Evolutionary conservation across 2,329 filamentous ascomycete genomes (phyloP).

Genomic region (Epichloe elymi): DNA sequence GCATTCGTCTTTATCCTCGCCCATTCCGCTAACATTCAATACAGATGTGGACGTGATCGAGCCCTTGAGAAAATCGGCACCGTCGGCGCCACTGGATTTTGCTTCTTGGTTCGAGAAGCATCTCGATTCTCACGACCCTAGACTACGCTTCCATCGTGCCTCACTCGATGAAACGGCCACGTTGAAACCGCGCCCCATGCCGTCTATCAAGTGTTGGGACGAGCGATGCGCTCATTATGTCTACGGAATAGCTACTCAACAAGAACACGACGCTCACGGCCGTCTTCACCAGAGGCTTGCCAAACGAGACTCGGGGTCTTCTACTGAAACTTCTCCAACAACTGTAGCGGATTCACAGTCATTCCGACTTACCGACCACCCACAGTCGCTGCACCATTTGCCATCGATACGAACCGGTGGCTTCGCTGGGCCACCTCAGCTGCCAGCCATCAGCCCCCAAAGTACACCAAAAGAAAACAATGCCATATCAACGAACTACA

Average conservation of each 20-base stretch:
- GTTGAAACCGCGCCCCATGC: constrained; percentile 6
- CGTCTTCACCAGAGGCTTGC: constrained; percentile 27
- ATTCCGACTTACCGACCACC: neutral
- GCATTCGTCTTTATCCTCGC: neutral
- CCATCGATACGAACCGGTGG: constrained; percentile 2
- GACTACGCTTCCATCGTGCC: constrained; percentile 20
- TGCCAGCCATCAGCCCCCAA: constrained; percentile 8
- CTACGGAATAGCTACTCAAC: constrained; percentile 38
- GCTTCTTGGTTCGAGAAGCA: constrained; percentile 40
- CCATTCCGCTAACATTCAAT: neutral
- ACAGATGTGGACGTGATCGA: constrained; percentile 20
- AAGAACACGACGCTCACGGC: constrained; percentile 39
- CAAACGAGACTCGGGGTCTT: constrained; percentile 34
- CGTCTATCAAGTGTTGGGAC: constrained; percentile 40
- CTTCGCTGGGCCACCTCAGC: constrained; percentile 1
- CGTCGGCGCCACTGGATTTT: constrained; percentile 32
- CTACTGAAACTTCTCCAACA: constrained; percentile 15
- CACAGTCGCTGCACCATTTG: neutral
- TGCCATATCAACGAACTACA: constrained; percentile 4
- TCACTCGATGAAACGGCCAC: constrained; percentile 1
- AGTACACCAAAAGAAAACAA: constrained; percentile 5
- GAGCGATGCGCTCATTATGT: constrained; percentile 44
- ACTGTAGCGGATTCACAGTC: constrained; percentile 1
- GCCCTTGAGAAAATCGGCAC: constrained; percentile 16
- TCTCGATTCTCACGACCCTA: constrained; percentile 33